These are phyloP conservation scores for Magnusiomyces suaveolens DNA, from an alignment of 1,139 yeast species.

Conservation along the genomic window DNA sequence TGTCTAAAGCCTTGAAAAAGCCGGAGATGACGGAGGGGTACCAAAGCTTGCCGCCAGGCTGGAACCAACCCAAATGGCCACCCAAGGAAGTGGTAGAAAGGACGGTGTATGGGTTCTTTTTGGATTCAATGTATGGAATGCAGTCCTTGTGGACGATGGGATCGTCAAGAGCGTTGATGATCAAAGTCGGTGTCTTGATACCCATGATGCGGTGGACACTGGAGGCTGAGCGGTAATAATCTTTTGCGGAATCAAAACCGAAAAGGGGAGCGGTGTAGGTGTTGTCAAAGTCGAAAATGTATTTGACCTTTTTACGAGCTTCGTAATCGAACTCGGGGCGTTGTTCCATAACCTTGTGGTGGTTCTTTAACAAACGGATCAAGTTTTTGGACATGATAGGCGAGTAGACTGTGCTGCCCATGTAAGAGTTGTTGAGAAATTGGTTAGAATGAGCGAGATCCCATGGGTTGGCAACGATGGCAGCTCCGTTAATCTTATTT, in stretches of 20 bases:
- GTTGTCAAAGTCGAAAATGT: constrained; percentile 57
- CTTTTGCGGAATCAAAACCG: constrained; percentile 61
- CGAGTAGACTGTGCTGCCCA: constrained; percentile 55
- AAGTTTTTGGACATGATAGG: constrained; percentile 61
- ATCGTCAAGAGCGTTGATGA: constrained; percentile 68
- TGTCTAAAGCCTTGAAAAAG: constrained; percentile 47
- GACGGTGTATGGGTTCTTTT: constrained; percentile 57
- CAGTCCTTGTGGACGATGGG: constrained; percentile 56
- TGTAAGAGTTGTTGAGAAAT: constrained; percentile 42
- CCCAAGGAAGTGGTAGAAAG: constrained; percentile 67
- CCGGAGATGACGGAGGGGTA: constrained; percentile 53
- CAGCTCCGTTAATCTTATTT: constrained; percentile 52
- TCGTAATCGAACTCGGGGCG: constrained; percentile 33
- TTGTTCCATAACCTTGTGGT: constrained; percentile 43
- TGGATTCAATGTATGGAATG: constrained; percentile 54
- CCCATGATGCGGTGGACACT: constrained; percentile 48
- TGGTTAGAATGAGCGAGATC: constrained; percentile 54
- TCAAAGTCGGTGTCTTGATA: constrained; percentile 58
- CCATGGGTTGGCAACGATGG: constrained; percentile 74
- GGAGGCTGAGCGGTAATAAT: constrained; percentile 64
- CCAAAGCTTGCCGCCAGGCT: constrained; percentile 65
- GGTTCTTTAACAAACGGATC: constrained; percentile 51
- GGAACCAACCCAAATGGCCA: constrained; percentile 73
- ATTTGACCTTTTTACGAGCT: constrained; percentile 28
- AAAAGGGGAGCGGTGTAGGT: constrained; percentile 60